Base-by-base conservation (phyloP, 176 grass and related monocot genomes). In the Leersia perrieri region DNA sequence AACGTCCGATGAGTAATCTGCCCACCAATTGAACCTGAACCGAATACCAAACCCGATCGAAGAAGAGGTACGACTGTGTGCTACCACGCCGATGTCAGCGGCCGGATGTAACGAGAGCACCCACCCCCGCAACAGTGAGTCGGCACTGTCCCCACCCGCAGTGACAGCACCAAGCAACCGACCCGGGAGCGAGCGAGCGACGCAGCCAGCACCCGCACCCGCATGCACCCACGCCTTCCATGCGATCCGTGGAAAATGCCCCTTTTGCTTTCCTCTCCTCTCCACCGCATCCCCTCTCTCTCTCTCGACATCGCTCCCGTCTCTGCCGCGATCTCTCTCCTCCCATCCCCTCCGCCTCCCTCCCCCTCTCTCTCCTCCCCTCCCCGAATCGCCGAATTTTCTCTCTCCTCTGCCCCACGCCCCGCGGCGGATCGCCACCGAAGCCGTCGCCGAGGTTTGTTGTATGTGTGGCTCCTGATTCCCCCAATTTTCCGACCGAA, bases 181-280 rank as follows among this genome's bases (percentile, higher is more conserved):
- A 58, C 53, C 53, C 47, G 40, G 11, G 7, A 1, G 1, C 40
- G 11, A 8, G 45, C 41, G n/a, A n/a, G 15, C 45, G 15, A 22
- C 53, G 9, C 44, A 5, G 9, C 44, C 51, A n/a, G n/a, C n/a
- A 8, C 20, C 20, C 51, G 51, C 20, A n/a, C 20, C 53, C 35
- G 3, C 35, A 7, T 38, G 5, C 49, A 22, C 53, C 53, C 53
- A 23, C 53, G 53, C 22, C 53, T 58, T 58, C 22, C 22, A n/a
- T 9, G 20, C 22, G 41, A 66, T 22, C 18, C 61, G 23, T 83
- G 70, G 65, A 47, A 47, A 66, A 3, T 84, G 81, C 76, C 68
- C 77, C 73, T 20, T n/a, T n/a, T 63, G 60, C 66, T 80, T 64
- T 89, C 60, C 65, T 57, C 84, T 79, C 85, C 76, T 68, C 80